Evolutionary conservation across 805 yeast species (phyloP).

Genomic region (Candida jianshihensis): DNA sequence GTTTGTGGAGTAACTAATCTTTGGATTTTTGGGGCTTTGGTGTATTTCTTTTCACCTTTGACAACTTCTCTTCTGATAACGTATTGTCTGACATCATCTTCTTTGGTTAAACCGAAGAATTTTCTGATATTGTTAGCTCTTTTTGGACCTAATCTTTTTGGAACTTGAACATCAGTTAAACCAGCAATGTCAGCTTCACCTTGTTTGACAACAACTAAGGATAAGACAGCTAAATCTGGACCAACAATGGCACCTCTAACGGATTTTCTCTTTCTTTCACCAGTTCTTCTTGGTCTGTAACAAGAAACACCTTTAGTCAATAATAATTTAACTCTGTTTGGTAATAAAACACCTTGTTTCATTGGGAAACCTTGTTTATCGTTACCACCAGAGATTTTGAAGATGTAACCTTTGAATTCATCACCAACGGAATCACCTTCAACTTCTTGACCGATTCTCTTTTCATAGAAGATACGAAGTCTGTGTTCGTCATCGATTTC

Average conservation of each 20-base stretch:
- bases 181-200: constrained; percentile 96
- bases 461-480: constrained; percentile 96
- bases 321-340: constrained; percentile 95
- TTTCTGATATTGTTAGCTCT: constrained; percentile 99
- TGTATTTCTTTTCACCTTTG: constrained; percentile 97
- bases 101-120: constrained; percentile 96
- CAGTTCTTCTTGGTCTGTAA: constrained; percentile 90
- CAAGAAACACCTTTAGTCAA: constrained; percentile 90
- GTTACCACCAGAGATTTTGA: constrained; percentile 99
- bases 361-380: constrained; percentile 99
- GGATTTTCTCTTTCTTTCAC: constrained; percentile 99
- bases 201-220: constrained; percentile 91
- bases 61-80: constrained; percentile 97
- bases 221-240: constrained; percentile 89
- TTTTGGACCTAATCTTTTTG: constrained; percentile 99
- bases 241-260: constrained; percentile 98
- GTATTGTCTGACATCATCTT: constrained; percentile 57
- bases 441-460: constrained; percentile 99
- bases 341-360: constrained; percentile 99
- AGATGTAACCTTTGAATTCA: constrained; percentile 97
- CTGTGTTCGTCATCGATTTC: constrained; percentile 99
- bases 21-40: constrained; percentile 99
- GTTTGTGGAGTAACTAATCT: constrained; percentile 99
- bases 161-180: constrained; percentile 87
- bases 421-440: constrained; percentile 98